phyloP scores from a whole-genome alignment of 805 yeast genomes.

The Metschnikowia corniflorae region DNA sequence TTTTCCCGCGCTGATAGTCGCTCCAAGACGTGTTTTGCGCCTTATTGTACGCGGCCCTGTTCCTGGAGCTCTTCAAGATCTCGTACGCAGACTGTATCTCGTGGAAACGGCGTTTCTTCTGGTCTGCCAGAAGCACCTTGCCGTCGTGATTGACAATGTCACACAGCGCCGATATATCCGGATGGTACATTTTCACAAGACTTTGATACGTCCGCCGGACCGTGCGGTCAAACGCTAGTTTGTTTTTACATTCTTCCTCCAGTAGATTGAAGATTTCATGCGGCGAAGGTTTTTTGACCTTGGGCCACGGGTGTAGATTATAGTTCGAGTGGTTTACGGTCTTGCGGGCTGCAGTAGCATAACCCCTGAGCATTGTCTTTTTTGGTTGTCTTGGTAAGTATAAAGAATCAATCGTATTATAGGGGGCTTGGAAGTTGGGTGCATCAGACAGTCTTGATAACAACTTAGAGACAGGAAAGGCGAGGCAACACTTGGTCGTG shows the following conservation, averaged over 20 bases:
- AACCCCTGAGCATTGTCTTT: conserved; percentile 13
- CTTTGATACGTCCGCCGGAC: conserved; percentile 31
- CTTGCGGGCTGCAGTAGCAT: conserved; percentile 20
- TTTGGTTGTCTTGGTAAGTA: too few relatives aligned
- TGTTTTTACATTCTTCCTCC: conserved; percentile 41
- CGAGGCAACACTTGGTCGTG: too few relatives aligned
- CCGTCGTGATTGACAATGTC: conserved; percentile 28
- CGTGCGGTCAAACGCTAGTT: conserved; percentile 48
- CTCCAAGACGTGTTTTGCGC: conserved; percentile 28
- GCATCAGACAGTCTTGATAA: too few relatives aligned
- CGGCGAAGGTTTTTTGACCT: conserved; percentile 55
- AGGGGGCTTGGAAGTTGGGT: neutral
- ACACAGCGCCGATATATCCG: conserved; percentile 49
- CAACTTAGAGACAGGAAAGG: too few relatives aligned
- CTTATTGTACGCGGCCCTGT: conserved; percentile 28
- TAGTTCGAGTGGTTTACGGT: conserved; percentile 23
- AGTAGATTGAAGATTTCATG: conserved; percentile 53
- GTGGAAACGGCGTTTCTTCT: conserved; percentile 32
- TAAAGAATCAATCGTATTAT: too few relatives aligned
- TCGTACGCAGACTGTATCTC: conserved; percentile 37
- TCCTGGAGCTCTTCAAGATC: conserved; percentile 54
- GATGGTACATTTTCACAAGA: conserved; percentile 74
- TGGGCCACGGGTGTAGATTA: conserved; percentile 55
- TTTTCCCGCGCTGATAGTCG: conserved; percentile 21
- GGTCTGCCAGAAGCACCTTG: conserved; percentile 25